Evolutionary conservation across 805 yeast genomes (phyloP).

Genomic region (baker's yeast (Saccharomyces cerevisiae)): DNA sequence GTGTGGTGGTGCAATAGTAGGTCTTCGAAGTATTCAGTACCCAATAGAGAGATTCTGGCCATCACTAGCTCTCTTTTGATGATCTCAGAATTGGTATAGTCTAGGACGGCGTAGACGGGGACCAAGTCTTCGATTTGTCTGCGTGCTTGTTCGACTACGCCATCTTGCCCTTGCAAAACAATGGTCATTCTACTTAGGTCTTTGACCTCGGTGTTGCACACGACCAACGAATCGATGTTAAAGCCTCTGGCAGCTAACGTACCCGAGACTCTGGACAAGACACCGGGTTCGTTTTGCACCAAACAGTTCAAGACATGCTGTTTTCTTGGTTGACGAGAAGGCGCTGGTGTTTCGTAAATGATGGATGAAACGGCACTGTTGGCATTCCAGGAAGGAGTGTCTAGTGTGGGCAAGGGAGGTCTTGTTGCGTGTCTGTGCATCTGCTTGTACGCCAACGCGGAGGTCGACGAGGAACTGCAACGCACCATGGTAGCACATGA

Average conservation of each 20-base stretch:
- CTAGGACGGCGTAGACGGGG: slow-evolving; percentile 95
- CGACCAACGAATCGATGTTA: slow-evolving; percentile 95
- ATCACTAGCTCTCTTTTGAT: slow-evolving; percentile 84
- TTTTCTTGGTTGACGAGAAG: slow-evolving; percentile 50
- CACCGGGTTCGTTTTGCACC: slow-evolving; percentile 99
- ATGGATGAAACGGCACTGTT: slow-evolving; percentile 93
- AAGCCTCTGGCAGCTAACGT: slow-evolving; percentile 97
- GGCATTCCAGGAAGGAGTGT: slow-evolving; percentile 93
- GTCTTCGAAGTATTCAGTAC: slow-evolving; percentile 98
- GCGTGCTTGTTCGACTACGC: slow-evolving; percentile 94
- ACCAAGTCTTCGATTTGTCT: slow-evolving; percentile 96
- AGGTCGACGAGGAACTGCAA: slow-evolving; percentile 56
- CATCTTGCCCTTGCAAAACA: slow-evolving; percentile 88
- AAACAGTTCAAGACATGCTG: slow-evolving; percentile 92
- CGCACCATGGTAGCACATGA: slow-evolving; percentile 7
- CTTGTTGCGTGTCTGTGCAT: slow-evolving; percentile 77
- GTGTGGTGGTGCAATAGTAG: slow-evolving; percentile 71
- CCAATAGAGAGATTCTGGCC: slow-evolving; percentile 86
- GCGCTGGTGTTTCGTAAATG: slow-evolving; percentile 76
- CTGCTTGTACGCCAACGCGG: slow-evolving; percentile 91
- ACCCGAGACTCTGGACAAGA: slow-evolving; percentile 83
- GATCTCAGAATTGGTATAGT: slow-evolving; percentile 83
- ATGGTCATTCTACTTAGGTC: slow-evolving; percentile 96
- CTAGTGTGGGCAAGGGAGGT: slow-evolving; percentile 89
- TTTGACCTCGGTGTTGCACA: slow-evolving; percentile 91